These are phyloP conservation scores for Curvularia eragrostidis DNA, from an alignment of 2,329 filamentous ascomycete genomes.

Conservation along the genomic window DNA sequence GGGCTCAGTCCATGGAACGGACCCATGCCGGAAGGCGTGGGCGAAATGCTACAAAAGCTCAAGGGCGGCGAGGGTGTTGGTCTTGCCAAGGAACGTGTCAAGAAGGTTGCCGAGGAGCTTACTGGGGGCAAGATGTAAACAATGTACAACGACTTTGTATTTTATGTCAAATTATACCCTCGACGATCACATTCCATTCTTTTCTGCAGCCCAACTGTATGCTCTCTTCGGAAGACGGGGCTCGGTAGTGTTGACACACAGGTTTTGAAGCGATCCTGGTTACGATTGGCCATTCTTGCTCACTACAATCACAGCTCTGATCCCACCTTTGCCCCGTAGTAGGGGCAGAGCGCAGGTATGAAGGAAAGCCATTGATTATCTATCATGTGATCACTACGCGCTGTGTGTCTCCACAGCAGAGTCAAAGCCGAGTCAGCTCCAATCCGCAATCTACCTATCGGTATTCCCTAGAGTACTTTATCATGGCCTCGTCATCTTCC, in stretches of 20 bases:
- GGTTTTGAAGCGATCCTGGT: too few species aligned
- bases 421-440: neutral
- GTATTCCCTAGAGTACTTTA: neutral
- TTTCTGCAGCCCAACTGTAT: neutral
- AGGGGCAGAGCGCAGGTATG: neutral
- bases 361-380: neutral
- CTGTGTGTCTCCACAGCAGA: neutral
- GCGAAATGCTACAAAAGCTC: constrained; percentile 45
- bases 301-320: too few species aligned
- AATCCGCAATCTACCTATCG: neutral
- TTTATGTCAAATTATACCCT: neutral
- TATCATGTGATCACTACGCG: neutral
- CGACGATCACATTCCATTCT: neutral
- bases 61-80: constrained; percentile 47
- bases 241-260: too few species aligned
- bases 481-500: neutral
- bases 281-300: too few species aligned
- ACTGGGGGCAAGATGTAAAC: constrained; percentile 67
- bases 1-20: constrained; percentile 44
- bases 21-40: constrained; percentile 42
- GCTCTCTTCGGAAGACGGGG: neutral
- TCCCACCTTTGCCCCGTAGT: neutral
- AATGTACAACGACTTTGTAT: neutral
- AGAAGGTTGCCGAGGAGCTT: constrained; percentile 69
- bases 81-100: constrained; percentile 64